Percentiles rank a stretch among this genome's conserved stretches.
Evolutionary conservation across 2,329 filamentous ascomycete genomes (phyloP).

Genomic region (Penicillium sp.): DNA sequence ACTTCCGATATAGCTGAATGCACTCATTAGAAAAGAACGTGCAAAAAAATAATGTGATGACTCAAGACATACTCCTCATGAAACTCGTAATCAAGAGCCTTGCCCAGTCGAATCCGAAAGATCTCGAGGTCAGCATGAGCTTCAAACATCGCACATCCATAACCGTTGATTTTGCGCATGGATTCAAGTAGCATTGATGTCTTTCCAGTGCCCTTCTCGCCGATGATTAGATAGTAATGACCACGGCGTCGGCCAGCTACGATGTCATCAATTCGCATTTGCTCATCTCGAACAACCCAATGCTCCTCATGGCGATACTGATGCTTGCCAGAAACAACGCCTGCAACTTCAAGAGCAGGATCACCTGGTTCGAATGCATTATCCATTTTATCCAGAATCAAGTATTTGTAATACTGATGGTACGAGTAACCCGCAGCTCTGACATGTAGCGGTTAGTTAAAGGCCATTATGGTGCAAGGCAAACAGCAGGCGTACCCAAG

Average conservation of each 20-base stretch:
- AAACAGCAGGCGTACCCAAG: slow-evolving; percentile 56
- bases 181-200: slow-evolving; percentile 95
- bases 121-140: slow-evolving; percentile 95
- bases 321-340: slow-evolving; percentile 47
- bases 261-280: slow-evolving; percentile 79
- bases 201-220: slow-evolving; percentile 96
- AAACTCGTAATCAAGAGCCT: slow-evolving; percentile 93
- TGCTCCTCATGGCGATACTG: slow-evolving; percentile 57
- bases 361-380: slow-evolving; percentile 91
- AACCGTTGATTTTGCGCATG: slow-evolving; percentile 89
- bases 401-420: slow-evolving; percentile 82
- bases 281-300: slow-evolving; percentile 86
- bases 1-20: slow-evolving; percentile 70
- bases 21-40: slow-evolving; percentile 13
- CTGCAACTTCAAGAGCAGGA: slow-evolving; percentile 81
- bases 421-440: slow-evolving; percentile 73
- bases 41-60: not conserved
- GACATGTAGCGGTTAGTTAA: slow-evolving; percentile 23
- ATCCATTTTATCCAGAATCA: slow-evolving; percentile 90
- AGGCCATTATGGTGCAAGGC: not conserved
- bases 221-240: slow-evolving; percentile 89
- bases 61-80: slow-evolving; percentile 78
- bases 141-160: slow-evolving; percentile 93
- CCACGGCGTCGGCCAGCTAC: slow-evolving; percentile 73
- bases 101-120: slow-evolving; percentile 88